A percentile compares a stretch with the other conserved stretches of the same genome.
Evolutionary conservation across 2,329 filamentous ascomycete genomes (phyloP).

Genomic region (Didymella pinodella): DNA sequence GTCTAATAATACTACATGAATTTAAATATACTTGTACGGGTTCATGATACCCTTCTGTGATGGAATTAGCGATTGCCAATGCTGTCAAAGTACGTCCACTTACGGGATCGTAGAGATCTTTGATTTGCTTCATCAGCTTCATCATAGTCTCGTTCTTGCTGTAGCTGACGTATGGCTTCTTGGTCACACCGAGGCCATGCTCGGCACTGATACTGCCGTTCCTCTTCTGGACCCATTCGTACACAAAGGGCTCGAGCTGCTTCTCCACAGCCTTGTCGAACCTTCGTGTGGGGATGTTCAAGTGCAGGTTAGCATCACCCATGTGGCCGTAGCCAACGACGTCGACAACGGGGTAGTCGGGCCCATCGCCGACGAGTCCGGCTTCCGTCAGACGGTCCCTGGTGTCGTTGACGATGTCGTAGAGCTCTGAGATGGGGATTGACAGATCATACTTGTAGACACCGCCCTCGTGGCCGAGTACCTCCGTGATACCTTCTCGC

Average conservation of each 20-base stretch:
- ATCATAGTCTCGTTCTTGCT: slow-evolving; percentile 89
- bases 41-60: slow-evolving; percentile 95
- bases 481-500: slow-evolving; percentile 92
- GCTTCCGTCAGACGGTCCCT: slow-evolving; percentile 74
- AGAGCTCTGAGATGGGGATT: slow-evolving; percentile 87
- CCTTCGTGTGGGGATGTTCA: slow-evolving; percentile 83
- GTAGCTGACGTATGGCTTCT: slow-evolving; percentile 95
- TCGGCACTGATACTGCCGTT: slow-evolving; percentile 96
- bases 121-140: slow-evolving; percentile 92
- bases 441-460: slow-evolving; percentile 99
- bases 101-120: slow-evolving; percentile 92
- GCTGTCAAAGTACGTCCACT: slow-evolving; percentile 51
- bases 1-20: slow-evolving; percentile 9
- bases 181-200: slow-evolving; percentile 91
- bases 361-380: slow-evolving; percentile 76
- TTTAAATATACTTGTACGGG: slow-evolving; percentile 90
- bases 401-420: slow-evolving; percentile 86
- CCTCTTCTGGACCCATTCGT: slow-evolving; percentile 91
- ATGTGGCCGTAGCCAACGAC: slow-evolving; percentile 99
- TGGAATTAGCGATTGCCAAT: slow-evolving; percentile 23
- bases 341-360: slow-evolving; percentile 79
- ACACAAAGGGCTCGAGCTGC: slow-evolving; percentile 90
- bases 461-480: slow-evolving; percentile 86
- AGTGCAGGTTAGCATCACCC: slow-evolving; percentile 94
- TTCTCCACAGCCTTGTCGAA: slow-evolving; percentile 91